Evolutionary conservation across 73 alveolate genomes (phyloP).

Genomic region (Paramecium biaurelia): DNA sequence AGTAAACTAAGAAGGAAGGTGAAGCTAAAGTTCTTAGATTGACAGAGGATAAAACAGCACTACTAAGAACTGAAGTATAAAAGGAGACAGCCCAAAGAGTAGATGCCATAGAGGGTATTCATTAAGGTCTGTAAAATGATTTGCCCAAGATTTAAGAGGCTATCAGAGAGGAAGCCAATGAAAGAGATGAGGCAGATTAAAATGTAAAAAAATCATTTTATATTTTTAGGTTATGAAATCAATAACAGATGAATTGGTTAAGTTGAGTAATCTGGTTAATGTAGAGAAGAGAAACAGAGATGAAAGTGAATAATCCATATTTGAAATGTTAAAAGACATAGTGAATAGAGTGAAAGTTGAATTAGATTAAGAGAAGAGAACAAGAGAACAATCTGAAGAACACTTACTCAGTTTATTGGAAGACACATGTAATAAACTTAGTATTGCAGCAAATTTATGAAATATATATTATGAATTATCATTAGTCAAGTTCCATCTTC

Average conservation of each 20-base stretch:
- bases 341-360: constrained; percentile 86
- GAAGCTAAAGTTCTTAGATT: constrained; percentile 58
- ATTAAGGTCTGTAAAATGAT: constrained; percentile 64
- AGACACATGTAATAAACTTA: constrained; percentile 89
- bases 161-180: constrained; percentile 75
- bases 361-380: constrained; percentile 85
- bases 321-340: constrained; percentile 90
- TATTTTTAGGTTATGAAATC: constrained; percentile 58
- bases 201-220: neutral
- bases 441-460: constrained; percentile 75
- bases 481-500: neutral
- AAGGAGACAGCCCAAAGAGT: constrained; percentile 54
- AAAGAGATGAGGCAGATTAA: constrained; percentile 80
- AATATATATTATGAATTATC: neutral
- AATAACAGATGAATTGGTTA: constrained; percentile 80
- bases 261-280: constrained; percentile 65
- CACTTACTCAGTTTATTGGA: constrained; percentile 83
- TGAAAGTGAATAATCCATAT: constrained; percentile 89
- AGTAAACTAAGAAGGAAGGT: constrained; percentile 66
- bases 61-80: constrained; percentile 47
- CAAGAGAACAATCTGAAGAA: constrained; percentile 89
- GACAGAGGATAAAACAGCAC: constrained; percentile 66
- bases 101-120: constrained; percentile 62
- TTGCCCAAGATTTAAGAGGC: constrained; percentile 87
- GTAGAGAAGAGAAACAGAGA: constrained; percentile 88